A percentile compares a stretch with the other conserved stretches of the same genome.
phyloP scores from a whole-genome alignment of 805 yeast species.

The Debaryomyces prosopidis region DNA sequence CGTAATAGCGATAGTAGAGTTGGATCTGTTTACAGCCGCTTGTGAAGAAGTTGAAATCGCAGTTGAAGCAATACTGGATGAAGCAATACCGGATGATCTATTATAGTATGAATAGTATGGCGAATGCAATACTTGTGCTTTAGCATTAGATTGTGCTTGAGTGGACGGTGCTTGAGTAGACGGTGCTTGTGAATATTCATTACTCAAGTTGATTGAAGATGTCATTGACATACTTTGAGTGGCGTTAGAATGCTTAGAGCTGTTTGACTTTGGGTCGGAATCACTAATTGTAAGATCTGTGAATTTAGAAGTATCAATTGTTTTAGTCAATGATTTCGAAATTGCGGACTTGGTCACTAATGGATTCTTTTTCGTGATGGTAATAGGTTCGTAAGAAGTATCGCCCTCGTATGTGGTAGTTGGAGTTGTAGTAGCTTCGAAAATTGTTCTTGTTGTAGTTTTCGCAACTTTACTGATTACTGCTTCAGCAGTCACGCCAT shows the following conservation, averaged over 20 bases:
- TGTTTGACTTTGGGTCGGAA: neutral
- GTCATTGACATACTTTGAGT: neutral
- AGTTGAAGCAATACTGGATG: neutral
- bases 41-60: no score
- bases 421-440: slow-evolving; percentile 25
- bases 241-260: neutral
- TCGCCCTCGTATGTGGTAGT: slow-evolving; percentile 17
- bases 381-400: slow-evolving; percentile 18
- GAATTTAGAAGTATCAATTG: neutral
- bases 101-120: neutral
- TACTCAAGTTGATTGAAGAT: slow-evolving; percentile 3
- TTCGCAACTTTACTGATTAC: slow-evolving; percentile 19
- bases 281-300: neutral
- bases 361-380: slow-evolving; percentile 27
- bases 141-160: no score
- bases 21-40: neutral
- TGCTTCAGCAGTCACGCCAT: slow-evolving; percentile 11
- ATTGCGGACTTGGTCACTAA: slow-evolving; percentile 27
- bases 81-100: neutral
- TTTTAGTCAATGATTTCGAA: slow-evolving; percentile 1
- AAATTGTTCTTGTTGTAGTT: slow-evolving; percentile 31
- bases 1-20: neutral
- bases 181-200: neutral
- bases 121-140: no score
- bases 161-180: no score